Conservation (phyloP, 2,329 filamentous ascomycete species). For the Hypoxylon sp. region DNA sequence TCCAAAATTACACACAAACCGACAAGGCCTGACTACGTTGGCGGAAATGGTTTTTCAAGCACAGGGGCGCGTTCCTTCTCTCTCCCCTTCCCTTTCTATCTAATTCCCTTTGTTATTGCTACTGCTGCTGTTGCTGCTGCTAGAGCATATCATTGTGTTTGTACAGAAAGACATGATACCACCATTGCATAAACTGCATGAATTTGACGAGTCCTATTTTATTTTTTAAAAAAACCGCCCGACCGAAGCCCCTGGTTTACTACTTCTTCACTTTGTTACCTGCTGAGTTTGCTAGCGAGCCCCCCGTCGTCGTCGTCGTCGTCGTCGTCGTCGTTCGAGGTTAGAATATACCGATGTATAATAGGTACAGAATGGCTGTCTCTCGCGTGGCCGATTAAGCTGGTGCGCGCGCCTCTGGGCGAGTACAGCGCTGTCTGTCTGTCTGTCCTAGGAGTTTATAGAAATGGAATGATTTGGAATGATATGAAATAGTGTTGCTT, state of each 20-base stretch:
- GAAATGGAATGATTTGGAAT: slow-evolving; percentile 6
- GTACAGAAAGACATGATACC: slow-evolving; percentile 56
- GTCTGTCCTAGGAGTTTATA: slow-evolving; percentile 4
- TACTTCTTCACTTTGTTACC: not conserved
- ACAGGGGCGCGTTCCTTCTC: slow-evolving; percentile 21
- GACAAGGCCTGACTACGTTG: slow-evolving; percentile 9
- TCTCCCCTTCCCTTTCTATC: not conserved
- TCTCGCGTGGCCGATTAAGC: not conserved
- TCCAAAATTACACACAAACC: slow-evolving; percentile 7
- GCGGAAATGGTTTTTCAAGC: slow-evolving; percentile 11
- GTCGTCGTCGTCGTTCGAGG: not conserved
- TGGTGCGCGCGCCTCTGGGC: not conserved
- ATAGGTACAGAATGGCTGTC: slow-evolving; percentile 12
- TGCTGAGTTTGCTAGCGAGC: slow-evolving; percentile 14
- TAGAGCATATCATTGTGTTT: slow-evolving; percentile 45
- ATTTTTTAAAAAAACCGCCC: not conserved
- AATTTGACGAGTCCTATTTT: slow-evolving; percentile 49
- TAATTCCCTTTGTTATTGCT: slow-evolving; percentile 26
- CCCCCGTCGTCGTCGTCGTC: too few relatives aligned
- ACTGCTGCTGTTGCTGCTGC: slow-evolving; percentile 7
- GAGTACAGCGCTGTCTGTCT: slow-evolving; percentile 2
- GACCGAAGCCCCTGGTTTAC: not conserved
- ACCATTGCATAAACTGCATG: slow-evolving; percentile 55
- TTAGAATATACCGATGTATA: slow-evolving; percentile 16
- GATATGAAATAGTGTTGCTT: slow-evolving; percentile 5